Evolutionary conservation across 495 filamentous ascomycete genomes (phyloP).

Genomic region (Daldinia grandis): DNA sequence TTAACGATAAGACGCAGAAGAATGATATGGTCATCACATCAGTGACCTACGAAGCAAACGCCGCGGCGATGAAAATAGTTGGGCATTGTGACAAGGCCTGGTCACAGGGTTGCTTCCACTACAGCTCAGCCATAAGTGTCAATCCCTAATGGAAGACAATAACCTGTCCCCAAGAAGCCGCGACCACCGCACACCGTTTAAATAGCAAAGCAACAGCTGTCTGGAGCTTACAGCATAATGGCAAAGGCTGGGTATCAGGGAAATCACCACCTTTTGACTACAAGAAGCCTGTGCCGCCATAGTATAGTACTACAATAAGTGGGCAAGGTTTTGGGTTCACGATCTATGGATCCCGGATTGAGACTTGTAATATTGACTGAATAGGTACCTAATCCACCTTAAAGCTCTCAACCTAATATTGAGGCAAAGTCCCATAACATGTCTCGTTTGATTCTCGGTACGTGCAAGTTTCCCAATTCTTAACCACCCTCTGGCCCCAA

Average conservation of each 20-base stretch:
- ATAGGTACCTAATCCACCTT: too few relatives aligned
- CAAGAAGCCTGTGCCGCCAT: too few relatives aligned
- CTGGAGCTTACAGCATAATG: background rate
- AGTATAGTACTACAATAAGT: too few relatives aligned
- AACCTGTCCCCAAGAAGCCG: background rate
- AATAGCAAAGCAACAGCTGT: background rate
- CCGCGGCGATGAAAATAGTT: background rate
- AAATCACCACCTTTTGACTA: too few relatives aligned
- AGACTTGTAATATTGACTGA: too few relatives aligned
- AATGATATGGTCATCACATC: background rate
- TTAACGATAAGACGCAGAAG: background rate
- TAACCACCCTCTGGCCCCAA: conserved; percentile 30
- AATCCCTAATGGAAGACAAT: background rate
- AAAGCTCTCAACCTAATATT: too few relatives aligned
- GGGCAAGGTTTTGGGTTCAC: too few relatives aligned
- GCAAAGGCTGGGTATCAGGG: background rate
- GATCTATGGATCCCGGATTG: too few relatives aligned
- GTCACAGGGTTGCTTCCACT: background rate
- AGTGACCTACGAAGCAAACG: background rate
- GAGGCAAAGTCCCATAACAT: background rate
- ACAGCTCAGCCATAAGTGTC: background rate
- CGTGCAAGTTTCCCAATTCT: conserved; percentile 25
- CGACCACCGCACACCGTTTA: background rate
- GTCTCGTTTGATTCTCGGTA: conserved; percentile 27
- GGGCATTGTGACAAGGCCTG: background rate